phyloP scores from a whole-genome alignment of 306 rosid genomes.

The Sophora flavescens region DNA sequence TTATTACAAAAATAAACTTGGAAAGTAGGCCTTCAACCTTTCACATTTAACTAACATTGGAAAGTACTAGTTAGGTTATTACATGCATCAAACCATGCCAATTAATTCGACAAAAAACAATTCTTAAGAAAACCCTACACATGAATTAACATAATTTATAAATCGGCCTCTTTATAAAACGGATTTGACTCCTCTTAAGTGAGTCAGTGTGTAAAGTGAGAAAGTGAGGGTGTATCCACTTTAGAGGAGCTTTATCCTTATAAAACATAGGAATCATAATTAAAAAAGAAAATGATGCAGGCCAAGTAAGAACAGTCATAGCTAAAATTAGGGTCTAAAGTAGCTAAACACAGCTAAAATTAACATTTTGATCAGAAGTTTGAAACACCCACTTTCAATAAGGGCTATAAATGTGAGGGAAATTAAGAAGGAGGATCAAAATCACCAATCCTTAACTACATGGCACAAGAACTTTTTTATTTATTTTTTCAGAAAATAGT shows the following conservation, averaged over 20 bases:
- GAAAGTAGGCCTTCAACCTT: neutral
- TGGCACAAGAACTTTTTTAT: neutral
- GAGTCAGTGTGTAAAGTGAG: no score
- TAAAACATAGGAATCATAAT: neutral
- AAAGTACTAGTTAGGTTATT: no score
- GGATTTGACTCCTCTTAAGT: no score
- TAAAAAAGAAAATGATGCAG: neutral
- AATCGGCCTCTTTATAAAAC: no score
- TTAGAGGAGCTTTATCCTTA: no score
- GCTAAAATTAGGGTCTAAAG: neutral
- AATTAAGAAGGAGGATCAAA: conserved; percentile 12
- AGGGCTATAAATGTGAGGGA: neutral
- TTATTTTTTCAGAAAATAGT: neutral
- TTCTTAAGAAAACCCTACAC: neutral
- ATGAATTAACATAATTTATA: neutral
- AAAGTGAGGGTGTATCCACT: no score
- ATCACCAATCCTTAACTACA: neutral
- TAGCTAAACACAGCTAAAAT: neutral
- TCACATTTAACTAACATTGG: no score
- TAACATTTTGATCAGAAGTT: neutral
- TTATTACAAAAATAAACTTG: no score
- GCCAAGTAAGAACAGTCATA: neutral
- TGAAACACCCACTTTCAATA: neutral
- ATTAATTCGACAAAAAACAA: no score
- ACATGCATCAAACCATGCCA: neutral